phyloP scores from a whole-genome alignment of 257 asterid species.

The Thymus quinquecostatus region DNA sequence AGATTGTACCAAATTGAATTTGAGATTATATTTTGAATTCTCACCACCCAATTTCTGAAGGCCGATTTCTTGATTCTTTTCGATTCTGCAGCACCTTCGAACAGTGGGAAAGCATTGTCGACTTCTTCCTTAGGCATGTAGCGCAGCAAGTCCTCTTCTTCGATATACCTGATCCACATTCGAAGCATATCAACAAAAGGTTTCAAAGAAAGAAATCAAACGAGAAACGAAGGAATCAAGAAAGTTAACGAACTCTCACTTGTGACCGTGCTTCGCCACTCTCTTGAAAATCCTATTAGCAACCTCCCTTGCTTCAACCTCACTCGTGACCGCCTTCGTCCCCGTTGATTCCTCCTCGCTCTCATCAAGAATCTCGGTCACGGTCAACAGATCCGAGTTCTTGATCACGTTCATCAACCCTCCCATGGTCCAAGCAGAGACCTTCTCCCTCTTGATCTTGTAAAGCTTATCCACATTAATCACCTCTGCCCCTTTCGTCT shows the following conservation, averaged over 20 bases:
- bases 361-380: conserved; percentile 58
- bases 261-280: conserved; percentile 63
- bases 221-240: not conserved
- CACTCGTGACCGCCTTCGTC: conserved; percentile 54
- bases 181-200: not conserved
- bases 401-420: conserved; percentile 64
- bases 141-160: conserved; percentile 60
- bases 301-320: conserved; percentile 65
- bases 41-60: conserved; percentile 78
- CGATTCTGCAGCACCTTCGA: conserved; percentile 65
- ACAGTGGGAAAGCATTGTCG: conserved; percentile 60
- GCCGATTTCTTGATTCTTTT: conserved; percentile 62
- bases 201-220: not conserved
- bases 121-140: conserved; percentile 73
- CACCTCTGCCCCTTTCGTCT: conserved; percentile 51
- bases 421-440: conserved; percentile 82
- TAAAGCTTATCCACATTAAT: conserved; percentile 75
- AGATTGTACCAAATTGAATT: no score
- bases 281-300: conserved; percentile 62
- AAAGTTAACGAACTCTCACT: conserved; percentile 41
- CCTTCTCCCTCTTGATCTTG: conserved; percentile 60
- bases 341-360: conserved; percentile 45
- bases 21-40: not conserved
- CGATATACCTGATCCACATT: conserved; percentile 54
- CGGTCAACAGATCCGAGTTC: conserved; percentile 53